These are phyloP conservation scores for Petrea volubilis DNA, from an alignment of 257 asterid genomes.

Conservation along the genomic window DNA sequence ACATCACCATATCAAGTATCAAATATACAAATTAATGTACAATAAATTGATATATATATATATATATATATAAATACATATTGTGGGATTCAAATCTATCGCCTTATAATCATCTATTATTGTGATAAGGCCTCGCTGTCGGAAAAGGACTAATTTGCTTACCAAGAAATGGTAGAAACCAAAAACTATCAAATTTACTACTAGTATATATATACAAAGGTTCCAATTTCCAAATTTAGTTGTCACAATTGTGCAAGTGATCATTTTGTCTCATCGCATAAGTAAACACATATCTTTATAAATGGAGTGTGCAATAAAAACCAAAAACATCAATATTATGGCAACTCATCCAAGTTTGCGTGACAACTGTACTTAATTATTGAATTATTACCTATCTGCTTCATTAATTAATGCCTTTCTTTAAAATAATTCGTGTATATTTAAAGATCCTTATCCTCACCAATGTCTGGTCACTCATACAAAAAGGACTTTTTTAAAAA, in stretches of 20 bases:
- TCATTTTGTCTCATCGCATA: constrained; percentile 22
- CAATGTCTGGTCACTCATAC: constrained; percentile 20
- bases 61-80: too few species aligned
- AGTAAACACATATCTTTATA: background rate
- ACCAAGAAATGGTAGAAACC: background rate
- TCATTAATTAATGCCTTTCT: background rate
- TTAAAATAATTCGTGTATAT: background rate
- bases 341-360: constrained; percentile 34
- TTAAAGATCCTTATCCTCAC: background rate
- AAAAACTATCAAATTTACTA: background rate
- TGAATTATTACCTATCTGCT: constrained; percentile 16
- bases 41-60: too few species aligned
- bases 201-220: background rate
- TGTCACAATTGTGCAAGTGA: constrained; percentile 25
- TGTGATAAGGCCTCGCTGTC: too few species aligned
- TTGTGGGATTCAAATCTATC: too few species aligned
- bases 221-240: constrained; percentile 3
- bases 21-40: too few species aligned
- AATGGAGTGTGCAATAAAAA: constrained; percentile 13
- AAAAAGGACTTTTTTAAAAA: background rate
- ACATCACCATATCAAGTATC: too few species aligned
- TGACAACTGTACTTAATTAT: constrained; percentile 45
- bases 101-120: too few species aligned
- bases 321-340: constrained; percentile 43
- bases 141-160: background rate